Conservation (phyloP, 2,329 filamentous ascomycete genomes). For the Ascochyta lentis region DNA sequence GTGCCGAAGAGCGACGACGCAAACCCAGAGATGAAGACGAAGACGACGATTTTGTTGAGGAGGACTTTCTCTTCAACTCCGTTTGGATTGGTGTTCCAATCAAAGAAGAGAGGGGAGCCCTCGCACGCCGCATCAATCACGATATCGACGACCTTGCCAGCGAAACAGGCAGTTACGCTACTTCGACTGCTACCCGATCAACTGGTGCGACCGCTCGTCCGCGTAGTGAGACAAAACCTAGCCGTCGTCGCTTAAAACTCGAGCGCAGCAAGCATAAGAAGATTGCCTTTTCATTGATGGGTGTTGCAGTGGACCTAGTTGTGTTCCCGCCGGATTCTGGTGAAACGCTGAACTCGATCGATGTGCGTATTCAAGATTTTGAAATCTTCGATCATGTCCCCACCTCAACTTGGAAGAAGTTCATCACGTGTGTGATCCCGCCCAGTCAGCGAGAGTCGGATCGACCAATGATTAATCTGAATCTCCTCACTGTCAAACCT, state of each 20-base stretch:
- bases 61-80: slow-evolving; percentile 96
- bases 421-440: slow-evolving; percentile 90
- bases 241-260: slow-evolving; percentile 69
- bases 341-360: slow-evolving; percentile 86
- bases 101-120: slow-evolving; percentile 81
- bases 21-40: slow-evolving; percentile 69
- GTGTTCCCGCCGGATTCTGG: slow-evolving; percentile 77
- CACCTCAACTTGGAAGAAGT: slow-evolving; percentile 98
- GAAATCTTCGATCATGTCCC: slow-evolving; percentile 95
- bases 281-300: slow-evolving; percentile 90
- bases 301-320: slow-evolving; percentile 81
- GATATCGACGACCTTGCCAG: slow-evolving; percentile 84
- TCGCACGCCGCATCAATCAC: slow-evolving; percentile 84
- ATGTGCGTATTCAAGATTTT: slow-evolving; percentile 80
- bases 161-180: slow-evolving; percentile 88
- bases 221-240: slow-evolving; percentile 49
- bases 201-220: slow-evolving; percentile 50
- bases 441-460: slow-evolving; percentile 85
- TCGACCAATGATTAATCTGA: slow-evolving; percentile 87
- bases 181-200: slow-evolving; percentile 58
- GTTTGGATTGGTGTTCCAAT: slow-evolving; percentile 95
- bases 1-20: slow-evolving; percentile 75
- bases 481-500: slow-evolving; percentile 87
- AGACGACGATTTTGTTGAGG: slow-evolving; percentile 71
- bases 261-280: slow-evolving; percentile 90